A percentile compares a stretch with the other conserved stretches of the same genome.
phyloP scores from a whole-genome alignment of 306 rosid genomes.

The Fragaria iinumae region DNA sequence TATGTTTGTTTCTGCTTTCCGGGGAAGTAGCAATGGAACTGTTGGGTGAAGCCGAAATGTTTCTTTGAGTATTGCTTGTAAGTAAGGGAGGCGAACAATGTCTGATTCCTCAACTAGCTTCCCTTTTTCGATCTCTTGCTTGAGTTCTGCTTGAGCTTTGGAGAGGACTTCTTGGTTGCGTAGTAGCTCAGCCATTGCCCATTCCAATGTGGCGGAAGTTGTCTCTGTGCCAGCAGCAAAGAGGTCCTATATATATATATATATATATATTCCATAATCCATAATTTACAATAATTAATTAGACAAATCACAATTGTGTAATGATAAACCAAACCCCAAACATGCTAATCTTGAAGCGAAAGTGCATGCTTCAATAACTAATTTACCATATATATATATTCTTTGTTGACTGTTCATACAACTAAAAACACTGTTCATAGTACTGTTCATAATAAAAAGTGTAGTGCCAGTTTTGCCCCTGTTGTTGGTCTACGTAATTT shows the following conservation, averaged over 20 bases:
- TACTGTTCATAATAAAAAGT: too few species aligned
- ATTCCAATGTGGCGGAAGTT: constrained; percentile 9
- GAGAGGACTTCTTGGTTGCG: neutral
- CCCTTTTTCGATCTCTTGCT: constrained; percentile 2
- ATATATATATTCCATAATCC: too few species aligned
- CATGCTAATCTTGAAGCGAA: too few species aligned
- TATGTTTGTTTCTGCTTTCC: neutral
- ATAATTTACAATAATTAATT: too few species aligned
- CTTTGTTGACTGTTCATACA: too few species aligned
- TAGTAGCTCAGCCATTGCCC: constrained; percentile 22
- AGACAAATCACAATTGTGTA: neutral
- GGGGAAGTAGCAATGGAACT: neutral
- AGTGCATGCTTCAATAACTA: too few species aligned
- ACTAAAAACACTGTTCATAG: too few species aligned
- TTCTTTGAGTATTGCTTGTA: constrained; percentile 24
- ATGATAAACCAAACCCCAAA: too few species aligned
- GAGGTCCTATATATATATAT: neutral
- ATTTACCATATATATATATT: too few species aligned
- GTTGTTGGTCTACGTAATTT: too few species aligned
- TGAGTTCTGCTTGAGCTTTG: neutral
- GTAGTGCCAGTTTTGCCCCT: too few species aligned
- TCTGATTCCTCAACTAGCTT: constrained; percentile 10
- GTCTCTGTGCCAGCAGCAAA: constrained; percentile 12
- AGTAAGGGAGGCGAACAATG: constrained; percentile 19
- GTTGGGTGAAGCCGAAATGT: constrained; percentile 1